phyloP scores from a whole-genome alignment of 2,329 filamentous ascomycete genomes.

The Pseudocercospora macadamiae region DNA sequence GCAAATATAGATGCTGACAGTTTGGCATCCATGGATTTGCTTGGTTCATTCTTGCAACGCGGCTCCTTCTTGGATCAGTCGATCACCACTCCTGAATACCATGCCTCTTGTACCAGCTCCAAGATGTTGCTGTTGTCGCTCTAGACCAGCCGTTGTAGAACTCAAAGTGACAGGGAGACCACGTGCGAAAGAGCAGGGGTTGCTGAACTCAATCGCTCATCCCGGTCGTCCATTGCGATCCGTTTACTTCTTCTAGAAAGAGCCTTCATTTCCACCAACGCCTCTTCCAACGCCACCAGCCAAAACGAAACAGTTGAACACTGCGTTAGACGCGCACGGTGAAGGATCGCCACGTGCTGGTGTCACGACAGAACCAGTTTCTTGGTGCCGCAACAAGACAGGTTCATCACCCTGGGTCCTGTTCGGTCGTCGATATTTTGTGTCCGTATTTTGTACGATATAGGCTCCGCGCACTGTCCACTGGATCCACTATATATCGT shows the following conservation, averaged over 20 bases:
- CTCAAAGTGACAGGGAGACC: neutral
- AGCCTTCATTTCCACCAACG: constrained; percentile 2
- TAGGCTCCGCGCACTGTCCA: too few species aligned
- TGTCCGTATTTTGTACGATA: too few species aligned
- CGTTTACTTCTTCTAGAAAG: neutral
- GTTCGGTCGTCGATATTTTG: too few species aligned
- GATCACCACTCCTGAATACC: neutral
- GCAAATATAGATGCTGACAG: constrained; percentile 2
- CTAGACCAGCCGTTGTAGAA: neutral
- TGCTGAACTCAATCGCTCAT: neutral
- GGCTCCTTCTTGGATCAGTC: too few species aligned
- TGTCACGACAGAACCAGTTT: neutral
- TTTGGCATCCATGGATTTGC: too few species aligned
- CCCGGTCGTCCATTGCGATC: neutral
- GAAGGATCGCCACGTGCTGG: neutral
- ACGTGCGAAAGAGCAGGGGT: constrained; percentile 1
- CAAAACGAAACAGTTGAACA: neutral
- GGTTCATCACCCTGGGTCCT: too few species aligned
- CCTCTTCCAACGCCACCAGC: constrained; percentile 1
- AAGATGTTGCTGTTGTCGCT: neutral
- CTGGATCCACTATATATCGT: too few species aligned
- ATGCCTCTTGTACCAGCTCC: neutral
- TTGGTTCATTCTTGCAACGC: too few species aligned
- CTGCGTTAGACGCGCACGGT: neutral
- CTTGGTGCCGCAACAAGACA: too few species aligned